Evolutionary conservation across 805 yeast species (phyloP).

Genomic region (Wickerhamomyces ciferrii): DNA sequence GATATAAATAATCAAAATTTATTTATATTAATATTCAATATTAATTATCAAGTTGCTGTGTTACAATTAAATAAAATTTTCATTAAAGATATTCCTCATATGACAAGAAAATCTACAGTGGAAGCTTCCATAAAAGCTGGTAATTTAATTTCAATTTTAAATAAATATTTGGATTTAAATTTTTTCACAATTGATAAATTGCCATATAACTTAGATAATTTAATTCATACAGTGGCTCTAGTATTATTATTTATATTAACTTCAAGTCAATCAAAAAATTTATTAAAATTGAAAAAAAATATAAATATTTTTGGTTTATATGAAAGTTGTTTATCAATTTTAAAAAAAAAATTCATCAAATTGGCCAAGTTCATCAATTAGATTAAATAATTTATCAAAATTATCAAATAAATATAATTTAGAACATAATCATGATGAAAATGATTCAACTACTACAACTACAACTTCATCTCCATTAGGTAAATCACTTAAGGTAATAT

Average conservation of each 20-base stretch:
- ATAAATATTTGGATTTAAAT: background rate
- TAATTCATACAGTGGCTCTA: slow-evolving; percentile 7
- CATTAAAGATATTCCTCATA: slow-evolving; percentile 7
- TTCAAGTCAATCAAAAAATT: background rate
- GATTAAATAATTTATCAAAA: background rate
- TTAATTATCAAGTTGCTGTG: slow-evolving; percentile 19
- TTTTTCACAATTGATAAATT: slow-evolving; percentile 2
- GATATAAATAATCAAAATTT: slow-evolving; percentile 3
- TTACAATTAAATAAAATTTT: slow-evolving; percentile 19
- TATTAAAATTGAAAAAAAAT: background rate
- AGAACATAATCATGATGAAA: background rate
- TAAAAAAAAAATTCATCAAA: background rate
- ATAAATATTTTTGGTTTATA: background rate
- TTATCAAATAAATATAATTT: background rate
- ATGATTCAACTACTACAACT: background rate
- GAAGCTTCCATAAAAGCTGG: slow-evolving; percentile 15
- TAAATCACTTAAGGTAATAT: background rate
- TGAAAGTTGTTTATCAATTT: background rate
- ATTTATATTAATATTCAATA: slow-evolving; percentile 16
- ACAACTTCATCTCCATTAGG: background rate
- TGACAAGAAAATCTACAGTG: slow-evolving; percentile 14
- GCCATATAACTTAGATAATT: slow-evolving; percentile 12
- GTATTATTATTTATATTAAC: slow-evolving; percentile 3
- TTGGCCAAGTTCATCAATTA: background rate
- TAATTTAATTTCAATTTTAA: slow-evolving; percentile 1